These are phyloP conservation scores for Pseudogymnoascus sp. DNA, from an alignment of 2,329 filamentous ascomycete species.

Conservation along the genomic window DNA sequence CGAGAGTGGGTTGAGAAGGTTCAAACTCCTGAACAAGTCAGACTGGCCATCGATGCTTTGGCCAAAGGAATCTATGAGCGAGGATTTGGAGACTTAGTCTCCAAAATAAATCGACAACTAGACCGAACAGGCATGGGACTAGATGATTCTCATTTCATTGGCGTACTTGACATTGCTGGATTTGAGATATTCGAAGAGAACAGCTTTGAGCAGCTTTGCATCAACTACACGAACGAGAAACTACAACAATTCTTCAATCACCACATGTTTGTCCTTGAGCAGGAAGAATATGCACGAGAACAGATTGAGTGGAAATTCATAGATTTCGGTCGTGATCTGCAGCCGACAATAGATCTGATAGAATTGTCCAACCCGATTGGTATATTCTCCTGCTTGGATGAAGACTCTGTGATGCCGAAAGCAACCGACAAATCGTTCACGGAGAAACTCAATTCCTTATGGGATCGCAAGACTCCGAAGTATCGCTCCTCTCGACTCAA, in stretches of 20 bases:
- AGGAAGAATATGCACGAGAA: conserved; percentile 94
- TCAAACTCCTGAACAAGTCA: conserved; percentile 93
- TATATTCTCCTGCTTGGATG: conserved; percentile 96
- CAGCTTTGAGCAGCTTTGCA: conserved; percentile 97
- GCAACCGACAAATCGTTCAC: conserved; percentile 95
- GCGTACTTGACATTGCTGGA: conserved; percentile 95
- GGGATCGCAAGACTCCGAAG: conserved; percentile 93
- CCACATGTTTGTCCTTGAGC: conserved; percentile 98
- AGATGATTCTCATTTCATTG: conserved; percentile 92
- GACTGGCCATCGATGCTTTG: conserved; percentile 79
- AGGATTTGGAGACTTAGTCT: conserved; percentile 85
- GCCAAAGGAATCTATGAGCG: conserved; percentile 98
- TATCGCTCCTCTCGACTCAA: conserved; percentile 81
- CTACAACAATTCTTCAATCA: conserved; percentile 99
- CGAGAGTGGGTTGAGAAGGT: conserved; percentile 98
- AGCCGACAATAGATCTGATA: conserved; percentile 95
- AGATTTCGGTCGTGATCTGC: conserved; percentile 92
- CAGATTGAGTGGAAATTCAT: conserved; percentile 99
- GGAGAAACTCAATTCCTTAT: conserved; percentile 91
- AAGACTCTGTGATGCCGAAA: conserved; percentile 98
- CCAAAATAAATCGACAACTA: conserved; percentile 82
- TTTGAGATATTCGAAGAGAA: conserved; percentile 99
- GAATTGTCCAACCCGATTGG: conserved; percentile 94
- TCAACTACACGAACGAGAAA: conserved; percentile 99
- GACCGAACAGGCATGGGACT: conserved; percentile 74